Evolutionary conservation across 495 filamentous ascomycete genomes (phyloP), one percentile per base, ranked within the genome.

Genomic region (Entonaema liquescens): DNA sequence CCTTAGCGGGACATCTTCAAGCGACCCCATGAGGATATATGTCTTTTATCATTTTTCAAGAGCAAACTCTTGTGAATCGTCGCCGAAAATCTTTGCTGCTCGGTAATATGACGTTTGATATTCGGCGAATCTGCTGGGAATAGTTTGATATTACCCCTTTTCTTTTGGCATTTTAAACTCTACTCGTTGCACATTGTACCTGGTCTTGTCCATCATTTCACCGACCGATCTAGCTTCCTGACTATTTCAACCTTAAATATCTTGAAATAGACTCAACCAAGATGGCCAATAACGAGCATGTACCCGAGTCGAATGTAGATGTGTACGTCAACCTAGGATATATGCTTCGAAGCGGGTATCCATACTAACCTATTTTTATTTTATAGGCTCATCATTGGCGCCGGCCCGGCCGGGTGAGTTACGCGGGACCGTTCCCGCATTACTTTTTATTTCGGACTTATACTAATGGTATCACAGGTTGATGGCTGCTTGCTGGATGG

Each of bases 401-500:
- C 89, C 17, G 89, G 89, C 17, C 89, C 89, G 5, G 83, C 89
- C 0, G 88, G 85, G 71, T 74, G 67, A 67, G 71, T 74, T 47
- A 40, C 49, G 26, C 57, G 54, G 52, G 9, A 23, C 26, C 33
- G 0, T 12, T 21, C 52, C 50, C 23, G 31, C 31, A 33, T 33
- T 2, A 9, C 19, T 23, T 47, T 26, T 23, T 12, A 21, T 36
- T 35, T 35, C 36, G 8, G 5, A 17, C 62, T 68, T 12, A 72
- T 23, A 13, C 4, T 65, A 3, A 3, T 53, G 42, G 3, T 58
- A 25, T 26, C 26, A 15, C 36, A 74, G 83, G 61, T 78, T 91
- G 21, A 90, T 89, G 87, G 81, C 85, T 4, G 87, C 89, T 1
- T 80, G 83, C 49, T 91, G 88, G 87, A 85, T 90, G 80, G 83